Evolutionary conservation across 495 filamentous ascomycete genomes (phyloP), one percentile per base, ranked within the genome.

Genomic region (Aspergillus campestris): DNA sequence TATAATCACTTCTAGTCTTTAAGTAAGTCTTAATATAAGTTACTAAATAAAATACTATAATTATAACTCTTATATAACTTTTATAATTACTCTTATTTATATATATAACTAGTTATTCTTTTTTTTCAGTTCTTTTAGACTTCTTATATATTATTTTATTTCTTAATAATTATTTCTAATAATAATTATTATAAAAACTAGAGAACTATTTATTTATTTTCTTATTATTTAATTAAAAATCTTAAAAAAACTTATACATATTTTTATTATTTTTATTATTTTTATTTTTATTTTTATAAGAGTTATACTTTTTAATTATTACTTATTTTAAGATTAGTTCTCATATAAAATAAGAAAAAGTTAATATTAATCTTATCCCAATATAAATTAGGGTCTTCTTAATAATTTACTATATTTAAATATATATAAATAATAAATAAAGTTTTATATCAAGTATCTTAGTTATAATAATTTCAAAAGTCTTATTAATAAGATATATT

Each of bases 381-480:
- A n/a, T n/a, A n/a, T n/a, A 15, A 7, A 55, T 43, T 0, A n/a
- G n/a, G n/a, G n/a, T n/a, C n/a, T 54, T 45, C n/a, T 52, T 31
- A 10, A 48, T 47, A 5, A 43, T 38, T 15, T 51, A 38, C 12
- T 58, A 27, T 34, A 58, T 47, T 6, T 47, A 44, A 3, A 52
- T 34, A 3, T 44, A 0, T 0, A 59, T 49, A 0, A 49, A 51
- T 2, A 39, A 27, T 0, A 58, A 38, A 14, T 49, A 43, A 3
- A 52, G 48, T 27, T 59, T 45, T 2, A 52, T 27, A 11, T 53
- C 32, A n/a, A n/a, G n/a, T n/a, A n/a, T n/a, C n/a, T n/a, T n/a
- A n/a, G n/a, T n/a, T n/a, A n/a, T n/a, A n/a, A 0, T 53, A 14
- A 8, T 45, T 14, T 44, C 35, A 13, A 49, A 59, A 0, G 45